A percentile compares a stretch with the other conserved stretches of the same genome.
Conservation (phyloP, 306 rosid genomes). For the Vicia villosa region DNA sequence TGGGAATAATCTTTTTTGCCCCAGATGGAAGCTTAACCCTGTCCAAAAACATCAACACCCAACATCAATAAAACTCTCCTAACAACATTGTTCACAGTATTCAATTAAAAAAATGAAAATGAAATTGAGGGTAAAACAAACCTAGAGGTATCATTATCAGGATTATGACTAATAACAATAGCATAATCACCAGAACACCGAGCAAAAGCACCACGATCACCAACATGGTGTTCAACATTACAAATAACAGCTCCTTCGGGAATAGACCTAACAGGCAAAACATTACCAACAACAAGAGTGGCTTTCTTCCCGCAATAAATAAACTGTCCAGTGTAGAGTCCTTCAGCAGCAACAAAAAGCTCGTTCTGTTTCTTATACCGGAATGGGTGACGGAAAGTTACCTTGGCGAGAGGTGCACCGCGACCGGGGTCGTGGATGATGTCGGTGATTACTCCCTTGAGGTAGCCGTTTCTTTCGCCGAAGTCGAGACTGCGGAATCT, state of each 20-base stretch:
- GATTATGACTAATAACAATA: conserved; percentile 78
- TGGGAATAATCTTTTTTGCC: conserved; percentile 74
- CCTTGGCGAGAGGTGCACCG: conserved; percentile 80
- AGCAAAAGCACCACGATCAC: conserved; percentile 81
- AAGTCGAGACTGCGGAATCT: conserved; percentile 73
- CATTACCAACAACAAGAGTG: conserved; percentile 71
- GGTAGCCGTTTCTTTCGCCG: conserved; percentile 78
- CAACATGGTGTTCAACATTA: conserved; percentile 82
- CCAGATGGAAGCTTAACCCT: conserved; percentile 89
- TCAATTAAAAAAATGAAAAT: not conserved
- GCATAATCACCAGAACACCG: conserved; percentile 78
- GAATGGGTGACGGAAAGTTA: conserved; percentile 73
- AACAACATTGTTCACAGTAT: not conserved
- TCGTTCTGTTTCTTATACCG: conserved; percentile 72
- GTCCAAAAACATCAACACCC: not conserved
- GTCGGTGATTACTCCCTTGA: conserved; percentile 72
- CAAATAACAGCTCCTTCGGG: conserved; percentile 86
- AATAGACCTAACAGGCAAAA: conserved; percentile 62
- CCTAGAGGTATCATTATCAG: conserved; percentile 75
- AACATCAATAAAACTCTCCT: not conserved
- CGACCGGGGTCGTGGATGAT: conserved; percentile 82
- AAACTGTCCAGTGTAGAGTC: conserved; percentile 75
- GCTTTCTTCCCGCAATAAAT: conserved; percentile 84
- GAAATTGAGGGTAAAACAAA: not conserved
- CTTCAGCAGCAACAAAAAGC: conserved; percentile 73